Base-by-base conservation (phyloP, 176 grass and related monocot genomes). In the Hyparrhenia diplandra region DNA sequence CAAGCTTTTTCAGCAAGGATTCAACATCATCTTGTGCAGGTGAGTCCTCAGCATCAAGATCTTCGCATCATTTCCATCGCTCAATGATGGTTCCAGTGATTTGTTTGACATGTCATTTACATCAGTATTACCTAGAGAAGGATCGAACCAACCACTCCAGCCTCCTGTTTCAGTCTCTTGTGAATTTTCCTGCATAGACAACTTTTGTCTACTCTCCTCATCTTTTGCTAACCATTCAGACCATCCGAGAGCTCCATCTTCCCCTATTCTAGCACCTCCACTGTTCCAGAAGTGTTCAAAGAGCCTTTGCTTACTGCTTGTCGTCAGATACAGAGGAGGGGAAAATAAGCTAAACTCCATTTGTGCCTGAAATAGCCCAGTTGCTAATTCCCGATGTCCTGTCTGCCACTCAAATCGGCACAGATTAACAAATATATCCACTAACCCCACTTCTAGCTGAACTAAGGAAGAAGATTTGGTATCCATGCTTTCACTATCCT, bases 221-320 rank as follows among this genome's bases (percentile, higher is more conserved):
- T 98, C 95, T 80, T 94, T 94, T 79, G 78, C 86, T 72, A 98
- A 90, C 95, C 95, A 98, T 17, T 61, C 86, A 85, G 95, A 93
- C 95, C 95, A 98, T 69, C 95, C 95, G 77, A 93, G 78, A 64
- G 92, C 92, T 65, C 88, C 90, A 81, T 93, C 82, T 89, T 98
- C 92, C 49, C 95, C 95, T 45, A 98, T 74, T 78, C 88, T 94
- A 17, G 90, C 88, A 74, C 84, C 88, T 69, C 77, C 84, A 89
- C 86, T 94, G 73, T 94, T 98, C 95, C 95, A 98, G 60, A 94
- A 94, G 85, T 98, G 92, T 75, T 94, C 95, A 91, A 98, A 98
- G 54, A 94, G 90, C 35, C 95, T 98, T 78, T 93, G 90, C 78
- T 98, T 94, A 83, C 92, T 94, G 67, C 69, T 81, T 79, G 84